These are phyloP conservation scores for Tylopilus rubrobrunneus DNA, from an alignment of 768 basidiomycete genomes.

Conservation along the genomic window DNA sequence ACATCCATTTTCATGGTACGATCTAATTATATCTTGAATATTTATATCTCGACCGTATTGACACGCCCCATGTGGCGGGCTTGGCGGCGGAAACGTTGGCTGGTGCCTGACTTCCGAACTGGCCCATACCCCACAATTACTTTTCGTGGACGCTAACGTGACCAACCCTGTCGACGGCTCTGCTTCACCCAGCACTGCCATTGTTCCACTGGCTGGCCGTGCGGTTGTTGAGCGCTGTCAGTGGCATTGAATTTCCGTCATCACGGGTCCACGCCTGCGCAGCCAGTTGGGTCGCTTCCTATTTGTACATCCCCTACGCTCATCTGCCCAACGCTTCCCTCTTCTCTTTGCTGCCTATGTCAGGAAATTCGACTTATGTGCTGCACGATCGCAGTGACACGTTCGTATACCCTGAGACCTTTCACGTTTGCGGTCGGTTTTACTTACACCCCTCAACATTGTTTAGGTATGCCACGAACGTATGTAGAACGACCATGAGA, in stretches of 20 bases:
- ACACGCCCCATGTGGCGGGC: background rate
- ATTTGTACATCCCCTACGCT: background rate
- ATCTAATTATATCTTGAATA: background rate
- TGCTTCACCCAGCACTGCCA: background rate
- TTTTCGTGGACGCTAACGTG: background rate
- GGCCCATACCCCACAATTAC: background rate
- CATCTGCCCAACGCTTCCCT: background rate
- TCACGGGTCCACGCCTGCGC: background rate
- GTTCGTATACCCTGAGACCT: background rate
- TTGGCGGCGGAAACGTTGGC: background rate
- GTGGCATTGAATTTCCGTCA: background rate
- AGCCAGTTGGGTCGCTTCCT: background rate
- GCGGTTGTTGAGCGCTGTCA: background rate
- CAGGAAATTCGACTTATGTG: background rate
- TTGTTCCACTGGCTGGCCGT: background rate
- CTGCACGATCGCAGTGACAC: background rate
- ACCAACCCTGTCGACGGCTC: background rate
- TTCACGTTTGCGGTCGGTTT: background rate
- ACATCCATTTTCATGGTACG: background rate
- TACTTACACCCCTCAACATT: background rate
- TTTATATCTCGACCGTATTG: background rate
- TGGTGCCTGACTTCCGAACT: background rate
- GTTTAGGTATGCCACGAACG: constrained; percentile 8
- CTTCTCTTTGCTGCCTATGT: constrained; percentile 1
- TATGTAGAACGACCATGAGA: background rate